Evolutionary conservation across 768 basidiomycete genomes (phyloP).

Genomic region (Hypholoma sublateritium): DNA sequence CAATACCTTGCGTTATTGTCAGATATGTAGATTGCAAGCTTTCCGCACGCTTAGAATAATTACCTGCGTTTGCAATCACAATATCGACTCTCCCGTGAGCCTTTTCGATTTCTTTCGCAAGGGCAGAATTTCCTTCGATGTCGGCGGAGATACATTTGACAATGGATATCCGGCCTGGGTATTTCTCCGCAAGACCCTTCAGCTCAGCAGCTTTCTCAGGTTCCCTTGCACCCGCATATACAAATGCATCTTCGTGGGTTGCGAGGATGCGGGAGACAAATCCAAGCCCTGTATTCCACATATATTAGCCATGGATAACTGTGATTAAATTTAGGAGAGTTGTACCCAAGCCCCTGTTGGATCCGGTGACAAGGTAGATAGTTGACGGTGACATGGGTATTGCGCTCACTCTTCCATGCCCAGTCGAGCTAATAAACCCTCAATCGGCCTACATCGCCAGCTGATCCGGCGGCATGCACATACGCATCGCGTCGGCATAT

Average conservation of each 20-base stretch:
- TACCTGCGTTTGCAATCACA: not conserved
- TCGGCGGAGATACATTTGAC: not conserved
- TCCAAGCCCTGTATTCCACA: not conserved
- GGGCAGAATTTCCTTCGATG: not conserved
- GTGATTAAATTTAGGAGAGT: not conserved
- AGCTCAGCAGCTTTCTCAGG: not conserved
- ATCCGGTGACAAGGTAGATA: not conserved
- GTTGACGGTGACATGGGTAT: not conserved
- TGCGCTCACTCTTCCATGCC: too few species aligned
- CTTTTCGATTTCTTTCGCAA: not conserved
- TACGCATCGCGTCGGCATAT: too few species aligned
- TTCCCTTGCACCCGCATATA: conserved; percentile 3
- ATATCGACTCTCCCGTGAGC: not conserved
- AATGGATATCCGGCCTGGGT: not conserved
- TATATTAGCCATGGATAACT: not conserved
- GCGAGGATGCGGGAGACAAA: not conserved
- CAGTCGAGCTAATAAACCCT: too few species aligned
- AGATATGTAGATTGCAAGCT: not conserved
- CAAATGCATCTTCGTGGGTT: not conserved
- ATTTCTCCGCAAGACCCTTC: not conserved
- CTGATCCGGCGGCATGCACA: too few species aligned
- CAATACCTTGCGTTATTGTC: not conserved
- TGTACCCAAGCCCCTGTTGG: not conserved
- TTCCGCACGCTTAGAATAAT: too few species aligned
- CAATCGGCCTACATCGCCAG: too few species aligned